Conservation (phyloP, 2,329 filamentous ascomycete genomes). For the Emmonsiellopsis sp. region DNA sequence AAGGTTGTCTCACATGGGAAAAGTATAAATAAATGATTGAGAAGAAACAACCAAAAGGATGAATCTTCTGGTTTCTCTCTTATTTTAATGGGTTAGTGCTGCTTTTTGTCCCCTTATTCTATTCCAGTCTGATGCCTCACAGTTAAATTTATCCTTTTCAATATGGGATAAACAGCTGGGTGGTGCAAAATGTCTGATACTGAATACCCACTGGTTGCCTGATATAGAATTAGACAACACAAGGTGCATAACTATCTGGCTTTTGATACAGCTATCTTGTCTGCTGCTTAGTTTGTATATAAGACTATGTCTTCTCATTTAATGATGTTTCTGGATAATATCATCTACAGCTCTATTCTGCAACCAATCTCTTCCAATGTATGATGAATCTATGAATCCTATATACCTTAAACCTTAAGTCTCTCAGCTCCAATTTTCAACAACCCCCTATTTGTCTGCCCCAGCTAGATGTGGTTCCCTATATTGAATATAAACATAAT, state of each 20-base stretch:
- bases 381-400: not conserved
- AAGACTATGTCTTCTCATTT: not conserved
- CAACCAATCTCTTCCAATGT: not conserved
- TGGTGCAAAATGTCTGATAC: too few relatives aligned
- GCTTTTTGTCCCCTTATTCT: not conserved
- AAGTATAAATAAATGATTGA: not conserved
- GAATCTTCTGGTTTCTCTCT: not conserved
- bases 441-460: not conserved
- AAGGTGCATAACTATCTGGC: not conserved
- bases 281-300: not conserved
- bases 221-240: not conserved
- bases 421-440: not conserved
- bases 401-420: not conserved
- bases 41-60: not conserved
- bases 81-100: not conserved
- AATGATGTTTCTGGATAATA: not conserved
- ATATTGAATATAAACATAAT: not conserved
- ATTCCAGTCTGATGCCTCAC: not conserved
- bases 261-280: not conserved
- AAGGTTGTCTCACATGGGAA: not conserved
- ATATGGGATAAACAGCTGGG: too few relatives aligned
- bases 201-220: not conserved
- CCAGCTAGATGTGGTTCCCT: not conserved
- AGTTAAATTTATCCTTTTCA: not conserved
- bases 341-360: not conserved